Evolutionary conservation across 441 rosid genomes (phyloP), one percentile per base, ranked within the genome.

Genomic region (Hura crepitans): DNA sequence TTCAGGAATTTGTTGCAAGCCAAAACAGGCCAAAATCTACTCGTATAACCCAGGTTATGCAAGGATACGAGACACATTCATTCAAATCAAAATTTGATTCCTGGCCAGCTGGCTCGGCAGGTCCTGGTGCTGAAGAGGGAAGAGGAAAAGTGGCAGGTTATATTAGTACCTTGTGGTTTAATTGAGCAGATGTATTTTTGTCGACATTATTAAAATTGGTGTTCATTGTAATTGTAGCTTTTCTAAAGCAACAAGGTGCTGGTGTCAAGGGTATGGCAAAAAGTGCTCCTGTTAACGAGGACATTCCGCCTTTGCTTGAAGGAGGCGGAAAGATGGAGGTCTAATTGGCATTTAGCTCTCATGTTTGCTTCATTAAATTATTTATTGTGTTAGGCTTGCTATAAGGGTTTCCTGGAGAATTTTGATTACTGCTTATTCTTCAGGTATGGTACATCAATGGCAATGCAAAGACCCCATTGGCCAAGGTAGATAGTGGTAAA

Each of bases 261-360:
- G 98, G 94, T 74, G 81, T 90, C 66, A 96, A 96, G 85, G 97
- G 96, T 45, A 69, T 84, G 81, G 59, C 81, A 33, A 93, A 93
- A 84, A 87, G 83, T 78, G 79, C 85, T 81, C 87, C 97, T 53
- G 85, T 84, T 53, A 85, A 78, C 68, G 99, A 96, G 83, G 97
- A 93, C 80, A 89, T 91, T 68, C 97, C 97, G 42, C 97, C 97
- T 73, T 84, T 96, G 87, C 96, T 96, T 74, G 97, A 96, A 87
- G 87, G 87, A 76, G 92, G 95, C 76, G 99, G 99, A 80, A 96
- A 90, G 87, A 79, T 91, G 90, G 99, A 96, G 97, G 99, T 93
- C 57, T 74, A 69, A 37, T 70, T 75, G 62, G 72, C 69, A 72
- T 45, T 76, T 71, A 18, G 39, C 55, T 69, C 70, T 67, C 30